Conservation (phyloP, 352 stramenopile genomes). For the Salisapilia sapeloensis region DNA sequence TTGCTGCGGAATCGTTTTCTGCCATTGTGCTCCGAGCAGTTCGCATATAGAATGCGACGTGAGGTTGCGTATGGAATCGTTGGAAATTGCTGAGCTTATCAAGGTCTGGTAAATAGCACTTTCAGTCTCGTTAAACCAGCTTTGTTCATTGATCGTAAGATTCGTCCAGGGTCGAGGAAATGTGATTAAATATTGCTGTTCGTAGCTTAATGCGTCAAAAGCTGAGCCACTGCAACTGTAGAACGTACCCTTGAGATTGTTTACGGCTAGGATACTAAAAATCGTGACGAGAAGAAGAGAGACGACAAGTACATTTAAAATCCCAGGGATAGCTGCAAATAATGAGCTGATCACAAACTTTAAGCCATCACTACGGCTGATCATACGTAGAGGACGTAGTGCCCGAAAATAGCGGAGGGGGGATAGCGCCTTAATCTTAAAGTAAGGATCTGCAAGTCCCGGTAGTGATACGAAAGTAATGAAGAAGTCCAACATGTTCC, state of each 20-base stretch:
- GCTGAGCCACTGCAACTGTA: slow-evolving; percentile 28
- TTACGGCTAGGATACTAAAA: slow-evolving; percentile 85
- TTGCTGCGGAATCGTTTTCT: slow-evolving; percentile 31
- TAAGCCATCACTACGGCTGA: slow-evolving; percentile 52
- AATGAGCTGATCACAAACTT: slow-evolving; percentile 81
- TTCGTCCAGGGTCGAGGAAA: slow-evolving; percentile 25
- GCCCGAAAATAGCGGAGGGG: slow-evolving; percentile 43
- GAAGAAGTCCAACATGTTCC: slow-evolving; percentile 77
- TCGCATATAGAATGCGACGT: slow-evolving; percentile 27
- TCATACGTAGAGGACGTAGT: slow-evolving; percentile 61
- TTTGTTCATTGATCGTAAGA: slow-evolving; percentile 14
- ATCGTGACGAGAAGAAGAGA: slow-evolving; percentile 76
- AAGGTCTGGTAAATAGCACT: slow-evolving; percentile 2
- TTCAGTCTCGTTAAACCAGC: slow-evolving; percentile 15
- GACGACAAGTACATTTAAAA: slow-evolving; percentile 66
- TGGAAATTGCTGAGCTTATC: not conserved
- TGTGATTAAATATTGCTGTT: slow-evolving; percentile 18
- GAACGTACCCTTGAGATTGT: slow-evolving; percentile 83
- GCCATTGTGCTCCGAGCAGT: slow-evolving; percentile 18
- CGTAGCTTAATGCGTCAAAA: slow-evolving; percentile 16
- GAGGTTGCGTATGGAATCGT: slow-evolving; percentile 1
- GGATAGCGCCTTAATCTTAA: slow-evolving; percentile 16
- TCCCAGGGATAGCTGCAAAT: slow-evolving; percentile 56
- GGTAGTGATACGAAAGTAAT: slow-evolving; percentile 37
- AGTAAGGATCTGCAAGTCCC: slow-evolving; percentile 6